Percentiles rank a stretch among this genome's conserved stretches.
These are phyloP conservation scores for Pythium dissimile DNA, from an alignment of 352 stramenopile genomes.

Conservation along the genomic window DNA sequence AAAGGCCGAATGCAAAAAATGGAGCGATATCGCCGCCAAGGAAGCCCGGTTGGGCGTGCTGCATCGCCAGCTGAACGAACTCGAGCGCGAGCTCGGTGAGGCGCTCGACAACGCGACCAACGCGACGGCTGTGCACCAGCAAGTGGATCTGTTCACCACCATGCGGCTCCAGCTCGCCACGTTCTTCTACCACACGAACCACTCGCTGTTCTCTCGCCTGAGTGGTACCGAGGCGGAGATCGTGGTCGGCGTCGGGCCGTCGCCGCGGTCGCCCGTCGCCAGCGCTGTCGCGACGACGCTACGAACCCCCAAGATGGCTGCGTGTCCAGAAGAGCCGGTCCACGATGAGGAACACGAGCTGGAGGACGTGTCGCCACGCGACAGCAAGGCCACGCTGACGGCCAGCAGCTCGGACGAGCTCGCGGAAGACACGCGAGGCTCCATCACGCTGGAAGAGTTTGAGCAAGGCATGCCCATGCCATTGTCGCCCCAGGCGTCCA, in stretches of 20 bases:
- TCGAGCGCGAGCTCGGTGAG: conserved; percentile 37
- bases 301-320: neutral
- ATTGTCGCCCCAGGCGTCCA: conserved; percentile 11
- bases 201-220: conserved; percentile 47
- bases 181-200: conserved; percentile 70
- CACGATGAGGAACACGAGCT: neutral
- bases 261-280: conserved; percentile 7
- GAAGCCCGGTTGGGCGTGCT: conserved; percentile 41
- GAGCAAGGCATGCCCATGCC: conserved; percentile 31
- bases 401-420: conserved; percentile 5
- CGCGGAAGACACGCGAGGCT: conserved; percentile 4
- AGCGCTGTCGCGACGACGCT: neutral
- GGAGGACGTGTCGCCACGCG: neutral
- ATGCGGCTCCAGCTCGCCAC: conserved; percentile 70
- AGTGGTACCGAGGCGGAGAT: conserved; percentile 52
- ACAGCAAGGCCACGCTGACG: conserved; percentile 13
- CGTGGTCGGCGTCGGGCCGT: conserved; percentile 29
- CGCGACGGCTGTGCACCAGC: conserved; percentile 25
- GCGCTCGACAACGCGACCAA: conserved; percentile 42
- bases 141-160: conserved; percentile 53
- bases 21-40: conserved; percentile 6
- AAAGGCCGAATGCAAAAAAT: conserved; percentile 37
- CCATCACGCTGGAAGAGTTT: conserved; percentile 64
- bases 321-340: neutral
- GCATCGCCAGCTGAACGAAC: conserved; percentile 31